Evolutionary conservation across 2,329 filamentous ascomycete species (phyloP).

Genomic region (Rutstroemia sp.): DNA sequence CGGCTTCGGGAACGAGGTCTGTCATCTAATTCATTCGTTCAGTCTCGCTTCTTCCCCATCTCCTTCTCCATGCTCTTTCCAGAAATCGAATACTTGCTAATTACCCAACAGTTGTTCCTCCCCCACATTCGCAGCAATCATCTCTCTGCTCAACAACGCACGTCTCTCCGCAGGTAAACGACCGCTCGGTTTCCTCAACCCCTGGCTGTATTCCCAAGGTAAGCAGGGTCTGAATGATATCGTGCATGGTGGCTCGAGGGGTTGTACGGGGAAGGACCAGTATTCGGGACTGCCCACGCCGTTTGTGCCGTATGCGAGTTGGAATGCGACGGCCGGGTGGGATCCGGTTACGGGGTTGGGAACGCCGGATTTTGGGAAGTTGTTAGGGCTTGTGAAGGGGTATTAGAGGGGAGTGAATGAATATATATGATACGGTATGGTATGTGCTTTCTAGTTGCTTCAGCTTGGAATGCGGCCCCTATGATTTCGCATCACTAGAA

Average conservation of each 20-base stretch:
- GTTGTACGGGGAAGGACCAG: constrained; percentile 26
- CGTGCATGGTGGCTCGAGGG: constrained; percentile 31
- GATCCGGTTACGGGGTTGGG: constrained; percentile 42
- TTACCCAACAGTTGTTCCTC: constrained; percentile 39
- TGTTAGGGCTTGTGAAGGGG: constrained; percentile 24
- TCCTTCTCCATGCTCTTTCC: background rate
- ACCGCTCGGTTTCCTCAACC: constrained; percentile 49
- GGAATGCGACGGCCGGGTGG: constrained; percentile 38
- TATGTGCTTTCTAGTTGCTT: too few relatives aligned
- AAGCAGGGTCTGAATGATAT: constrained; percentile 43
- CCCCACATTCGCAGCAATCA: constrained; percentile 50
- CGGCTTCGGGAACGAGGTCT: constrained; percentile 19
- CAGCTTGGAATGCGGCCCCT: too few relatives aligned
- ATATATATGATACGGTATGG: background rate
- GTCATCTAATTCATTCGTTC: background rate
- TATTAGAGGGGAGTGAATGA: background rate
- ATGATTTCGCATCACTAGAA: too few relatives aligned
- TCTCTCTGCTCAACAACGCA: constrained; percentile 57
- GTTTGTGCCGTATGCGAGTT: constrained; percentile 31
- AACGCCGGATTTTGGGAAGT: constrained; percentile 37
- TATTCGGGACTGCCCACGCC: constrained; percentile 17
- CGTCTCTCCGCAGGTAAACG: constrained; percentile 41
- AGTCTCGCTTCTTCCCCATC: background rate
- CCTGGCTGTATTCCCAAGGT: constrained; percentile 47
- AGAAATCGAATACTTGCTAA: background rate